A percentile compares a stretch with the other conserved stretches of the same genome.
Conservation (phyloP, 257 asterid species). For the Fraxinus quadrangulata region DNA sequence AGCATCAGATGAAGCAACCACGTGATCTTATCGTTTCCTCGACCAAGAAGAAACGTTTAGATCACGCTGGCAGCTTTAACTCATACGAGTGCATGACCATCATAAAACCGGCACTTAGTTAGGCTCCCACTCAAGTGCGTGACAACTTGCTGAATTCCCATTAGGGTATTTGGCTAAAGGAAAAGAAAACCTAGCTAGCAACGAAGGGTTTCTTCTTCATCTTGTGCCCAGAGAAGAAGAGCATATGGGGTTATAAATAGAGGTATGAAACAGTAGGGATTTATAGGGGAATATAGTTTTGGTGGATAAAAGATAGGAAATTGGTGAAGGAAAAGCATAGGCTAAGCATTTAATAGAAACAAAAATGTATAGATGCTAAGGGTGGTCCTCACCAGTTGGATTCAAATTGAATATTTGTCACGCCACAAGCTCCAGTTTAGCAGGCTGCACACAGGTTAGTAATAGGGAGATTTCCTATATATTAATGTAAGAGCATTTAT, state of each 20-base stretch:
- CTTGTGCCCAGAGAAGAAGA: constrained; percentile 18
- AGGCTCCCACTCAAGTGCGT: too few species aligned
- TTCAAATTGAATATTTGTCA: constrained; percentile 55
- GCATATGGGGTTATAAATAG: constrained; percentile 38
- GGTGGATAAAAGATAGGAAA: constrained; percentile 39
- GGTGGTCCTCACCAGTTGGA: constrained; percentile 41
- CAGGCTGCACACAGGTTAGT: constrained; percentile 35
- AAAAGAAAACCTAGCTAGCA: neutral
- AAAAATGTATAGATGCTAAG: constrained; percentile 20
- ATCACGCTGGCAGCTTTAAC: constrained; percentile 50
- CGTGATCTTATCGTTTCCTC: constrained; percentile 42
- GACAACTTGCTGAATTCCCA: neutral
- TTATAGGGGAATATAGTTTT: constrained; percentile 16
- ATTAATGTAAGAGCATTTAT: too few species aligned
- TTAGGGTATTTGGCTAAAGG: neutral
- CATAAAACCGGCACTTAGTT: neutral
- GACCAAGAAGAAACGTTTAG: constrained; percentile 31
- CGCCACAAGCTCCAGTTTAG: constrained; percentile 40
- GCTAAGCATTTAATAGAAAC: constrained; percentile 31
- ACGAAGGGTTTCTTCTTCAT: neutral
- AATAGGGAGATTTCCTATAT: constrained; percentile 31
- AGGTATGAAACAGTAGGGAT: constrained; percentile 20
- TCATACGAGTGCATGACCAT: constrained; percentile 31
- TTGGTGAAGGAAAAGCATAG: constrained; percentile 32
- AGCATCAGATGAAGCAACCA: constrained; percentile 42